Percentiles rank a stretch among this genome's conserved stretches.
Evolutionary conservation across 176 grass and related monocot species (phyloP).

Genomic region (Oryza meridionalis): DNA sequence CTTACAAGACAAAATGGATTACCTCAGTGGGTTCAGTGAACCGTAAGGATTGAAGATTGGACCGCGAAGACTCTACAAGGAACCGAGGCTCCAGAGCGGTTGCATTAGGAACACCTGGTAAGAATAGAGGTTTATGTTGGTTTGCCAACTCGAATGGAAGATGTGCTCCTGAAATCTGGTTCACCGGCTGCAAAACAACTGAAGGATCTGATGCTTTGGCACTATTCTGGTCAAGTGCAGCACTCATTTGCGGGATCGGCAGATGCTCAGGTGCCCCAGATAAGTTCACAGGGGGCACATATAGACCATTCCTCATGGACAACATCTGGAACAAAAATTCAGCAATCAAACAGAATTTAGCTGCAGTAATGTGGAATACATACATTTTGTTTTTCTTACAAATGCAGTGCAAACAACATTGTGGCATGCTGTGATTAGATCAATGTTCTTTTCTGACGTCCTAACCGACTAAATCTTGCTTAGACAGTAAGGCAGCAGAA

Average conservation of each 20-base stretch:
- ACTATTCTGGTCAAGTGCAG: slow-evolving; percentile 31
- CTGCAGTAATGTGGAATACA: neutral
- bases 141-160: slow-evolving; percentile 39
- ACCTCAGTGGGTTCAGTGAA: slow-evolving; percentile 59
- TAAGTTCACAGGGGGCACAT: slow-evolving; percentile 62
- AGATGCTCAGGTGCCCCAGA: slow-evolving; percentile 51
- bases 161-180: slow-evolving; percentile 36
- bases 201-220: slow-evolving; percentile 35
- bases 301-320: slow-evolving; percentile 84
- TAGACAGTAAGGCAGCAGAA: neutral
- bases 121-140: slow-evolving; percentile 38
- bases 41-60: slow-evolving; percentile 47
- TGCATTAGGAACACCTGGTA: slow-evolving; percentile 41
- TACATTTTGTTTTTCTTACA: neutral
- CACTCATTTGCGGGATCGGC: slow-evolving; percentile 49
- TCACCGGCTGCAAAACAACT: slow-evolving; percentile 39
- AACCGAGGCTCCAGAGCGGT: slow-evolving; percentile 40
- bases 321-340: slow-evolving; percentile 58
- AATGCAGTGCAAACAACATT: neutral
- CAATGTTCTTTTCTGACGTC: neutral
- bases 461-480: neutral
- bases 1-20: slow-evolving; percentile 20
- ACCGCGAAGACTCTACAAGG: slow-evolving; percentile 40
- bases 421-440: neutral
- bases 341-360: neutral